Evolutionary conservation across 2,329 filamentous ascomycete species (phyloP), one percentile per base, ranked within the genome.

Genomic region (Colletotrichum theobromicola): DNA sequence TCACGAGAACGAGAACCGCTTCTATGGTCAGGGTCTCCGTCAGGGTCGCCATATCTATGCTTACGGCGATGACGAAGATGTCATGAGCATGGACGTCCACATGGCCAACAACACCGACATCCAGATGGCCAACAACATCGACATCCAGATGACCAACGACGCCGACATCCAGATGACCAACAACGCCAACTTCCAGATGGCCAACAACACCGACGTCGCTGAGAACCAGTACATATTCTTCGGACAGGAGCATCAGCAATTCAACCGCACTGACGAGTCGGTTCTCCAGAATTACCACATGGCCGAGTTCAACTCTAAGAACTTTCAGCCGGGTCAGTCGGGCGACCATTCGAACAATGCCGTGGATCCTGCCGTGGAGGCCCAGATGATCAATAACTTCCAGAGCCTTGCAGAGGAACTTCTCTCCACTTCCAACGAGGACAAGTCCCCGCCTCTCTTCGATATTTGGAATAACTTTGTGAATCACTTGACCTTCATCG

Each of bases 371-470:
- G n/a, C n/a, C 42, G n/a, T 21, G 42, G 42, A 50, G 42, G 42
- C 42, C 21, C 0, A 1, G 42, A 0, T 50, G 12, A 0, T 50
- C 3, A 12, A 50, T 50, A n/a, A 0, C n/a, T 50, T 50, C 42
- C 42, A 50, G 21, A n/a, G 42, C 42, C 42, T 50, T 12, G 42
- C n/a, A 50, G 42, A 4, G n/a, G 42, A 50, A 12, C 21, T 50
- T 50, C 5, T 50, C 42, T 0, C 24, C 6, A n/a, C 42, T 50
- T 50, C 42, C 0, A 50, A 50, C 10, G 3, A 50, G 42, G 24
- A 50, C 0, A 50, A 50, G n/a, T 10, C 2, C 13, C 42, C n/a
- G 42, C n/a, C 42, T 21, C n/a, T 0, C n/a, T 12, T 13, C 10
- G 42, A 42, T 4, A 34, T 5, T 15, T 5, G 15, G 5, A 13